Conservation (phyloP, 2,329 filamentous ascomycete genomes). For the Calonectria naviculata region DNA sequence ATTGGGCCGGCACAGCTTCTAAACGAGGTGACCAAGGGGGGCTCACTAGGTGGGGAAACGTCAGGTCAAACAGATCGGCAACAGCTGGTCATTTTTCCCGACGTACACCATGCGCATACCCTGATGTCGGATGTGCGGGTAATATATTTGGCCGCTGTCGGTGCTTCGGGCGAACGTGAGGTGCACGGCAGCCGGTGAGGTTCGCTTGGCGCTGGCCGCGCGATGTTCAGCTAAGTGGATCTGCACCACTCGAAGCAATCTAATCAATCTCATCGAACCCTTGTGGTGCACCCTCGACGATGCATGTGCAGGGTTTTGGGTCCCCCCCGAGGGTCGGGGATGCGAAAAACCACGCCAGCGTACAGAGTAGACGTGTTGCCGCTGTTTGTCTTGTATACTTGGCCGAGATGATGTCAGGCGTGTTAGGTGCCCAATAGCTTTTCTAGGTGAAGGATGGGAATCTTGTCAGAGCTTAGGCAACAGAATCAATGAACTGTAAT, state of each 20-base stretch:
- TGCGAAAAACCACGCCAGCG: background rate
- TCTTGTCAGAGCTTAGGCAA: background rate
- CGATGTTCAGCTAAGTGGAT: conserved; percentile 4
- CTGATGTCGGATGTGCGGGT: conserved; percentile 1
- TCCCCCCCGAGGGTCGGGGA: background rate
- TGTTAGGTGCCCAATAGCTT: background rate
- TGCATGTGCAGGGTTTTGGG: background rate
- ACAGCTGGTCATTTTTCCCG: background rate
- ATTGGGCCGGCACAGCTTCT: background rate
- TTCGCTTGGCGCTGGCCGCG: background rate
- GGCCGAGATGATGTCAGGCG: no score
- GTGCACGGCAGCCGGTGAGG: background rate
- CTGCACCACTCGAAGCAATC: conserved; percentile 22
- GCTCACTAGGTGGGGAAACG: background rate
- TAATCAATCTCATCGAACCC: conserved; percentile 35
- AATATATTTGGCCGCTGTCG: conserved; percentile 14
- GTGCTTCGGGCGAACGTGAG: background rate
- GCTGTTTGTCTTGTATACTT: no score
- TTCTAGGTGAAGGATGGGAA: background rate
- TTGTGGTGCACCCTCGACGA: background rate
- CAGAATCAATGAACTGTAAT: background rate
- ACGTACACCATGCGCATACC: background rate
- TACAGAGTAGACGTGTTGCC: background rate
- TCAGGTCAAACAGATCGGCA: background rate
- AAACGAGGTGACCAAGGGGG: background rate